These are phyloP conservation scores for Yamadazyma siamensis DNA, from an alignment of 1,139 yeast species.

Conservation along the genomic window DNA sequence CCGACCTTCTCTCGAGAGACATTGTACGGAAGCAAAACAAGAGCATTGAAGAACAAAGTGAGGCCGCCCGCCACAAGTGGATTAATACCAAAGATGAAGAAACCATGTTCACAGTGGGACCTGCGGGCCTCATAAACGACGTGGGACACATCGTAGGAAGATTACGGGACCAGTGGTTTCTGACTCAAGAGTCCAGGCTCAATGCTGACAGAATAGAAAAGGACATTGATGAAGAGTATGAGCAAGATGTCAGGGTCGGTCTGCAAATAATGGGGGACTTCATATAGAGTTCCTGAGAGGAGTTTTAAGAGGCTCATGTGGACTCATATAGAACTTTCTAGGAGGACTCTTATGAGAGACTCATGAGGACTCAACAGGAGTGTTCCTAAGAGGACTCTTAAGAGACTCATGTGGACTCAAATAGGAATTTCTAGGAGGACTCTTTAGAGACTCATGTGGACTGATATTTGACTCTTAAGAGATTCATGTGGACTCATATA, in stretches of 20 bases:
- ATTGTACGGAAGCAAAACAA: conserved; percentile 31
- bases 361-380: too few species aligned
- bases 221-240: conserved; percentile 17
- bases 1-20: conserved; percentile 35
- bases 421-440: too few species aligned
- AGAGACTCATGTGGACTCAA: too few species aligned
- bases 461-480: too few species aligned
- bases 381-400: too few species aligned
- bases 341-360: too few species aligned
- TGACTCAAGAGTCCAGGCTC: conserved; percentile 13
- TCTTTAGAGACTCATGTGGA: too few species aligned
- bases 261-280: conserved; percentile 27
- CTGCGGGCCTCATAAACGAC: conserved; percentile 65
- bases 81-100: conserved; percentile 46
- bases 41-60: conserved; percentile 25
- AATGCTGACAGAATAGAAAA: conserved; percentile 22
- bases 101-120: conserved; percentile 63
- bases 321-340: too few species aligned
- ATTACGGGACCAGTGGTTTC: conserved; percentile 37
- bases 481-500: too few species aligned
- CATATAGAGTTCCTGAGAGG: too few species aligned
- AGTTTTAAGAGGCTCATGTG: too few species aligned
- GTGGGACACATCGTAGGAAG: conserved; percentile 51
- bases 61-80: conserved; percentile 40
- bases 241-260: conserved; percentile 13